Base-by-base conservation (phyloP, 2,329 filamentous ascomycete genomes). In the Nectriaceae sp. region DNA sequence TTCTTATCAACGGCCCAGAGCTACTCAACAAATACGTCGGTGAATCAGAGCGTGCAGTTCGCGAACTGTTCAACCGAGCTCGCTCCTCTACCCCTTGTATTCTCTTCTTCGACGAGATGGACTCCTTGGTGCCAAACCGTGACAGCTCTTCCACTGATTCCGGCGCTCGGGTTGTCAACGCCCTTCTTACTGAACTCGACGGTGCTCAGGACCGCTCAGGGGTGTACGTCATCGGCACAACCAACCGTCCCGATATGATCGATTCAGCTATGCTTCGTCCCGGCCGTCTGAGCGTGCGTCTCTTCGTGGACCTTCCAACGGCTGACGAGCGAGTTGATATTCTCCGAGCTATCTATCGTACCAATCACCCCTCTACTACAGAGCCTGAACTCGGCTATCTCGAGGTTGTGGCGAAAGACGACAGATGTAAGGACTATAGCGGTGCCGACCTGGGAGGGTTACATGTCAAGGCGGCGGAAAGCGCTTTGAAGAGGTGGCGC, bases 21-120 rank as follows among this genome's bases (percentile, higher is more conserved):
- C 77, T 99, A 10, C 80, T 99, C 39, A 97, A 97, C 76, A 99
- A 97, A 71, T 99, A 93, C 66, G 92, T 99, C 10, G 94, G 94
- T 57, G 94, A 99, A 70, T 95, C 90, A 5, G 94, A 99, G 72
- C 87, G 93, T 11, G 90, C 92, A 1, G 88, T 99, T 2, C 85
- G 94, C 19, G 90, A 96, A 66, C 88, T 97, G 0, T 99, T 99
- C 70, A 83, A 86, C 55, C 87, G 93, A 15, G 94, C 94, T 1
- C 83, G 92, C 43, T 88, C 88, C 1, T 93, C 88, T 6, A 82
- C 91, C 1, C 94, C 94, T 1, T 97, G 93, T 65, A 90, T 99
- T 46, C 86, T 99, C 49, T 97, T 99, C 80, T 97, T 99, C 65
- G 94, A 99, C 67, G 94, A 99, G 72, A 81, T 99, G 44, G 94